These are phyloP conservation scores for Gelatoporia subvermispora DNA, from an alignment of 768 basidiomycete species.

Conservation along the genomic window DNA sequence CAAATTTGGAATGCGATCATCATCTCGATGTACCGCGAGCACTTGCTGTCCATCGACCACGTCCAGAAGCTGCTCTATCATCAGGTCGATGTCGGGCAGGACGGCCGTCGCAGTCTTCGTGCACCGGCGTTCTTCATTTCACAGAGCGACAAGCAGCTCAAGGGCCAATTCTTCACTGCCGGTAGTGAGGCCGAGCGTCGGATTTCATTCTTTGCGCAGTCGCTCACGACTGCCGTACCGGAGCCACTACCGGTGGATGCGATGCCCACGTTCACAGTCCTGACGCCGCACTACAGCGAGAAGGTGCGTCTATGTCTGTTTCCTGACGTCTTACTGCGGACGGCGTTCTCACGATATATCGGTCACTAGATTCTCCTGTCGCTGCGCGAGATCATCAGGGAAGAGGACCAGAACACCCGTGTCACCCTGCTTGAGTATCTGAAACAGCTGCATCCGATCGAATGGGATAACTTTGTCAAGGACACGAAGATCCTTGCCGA, in stretches of 20 bases:
- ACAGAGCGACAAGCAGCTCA: constrained; percentile 82
- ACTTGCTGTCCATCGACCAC: constrained; percentile 96
- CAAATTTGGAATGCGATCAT: constrained; percentile 99
- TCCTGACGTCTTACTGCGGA: not conserved
- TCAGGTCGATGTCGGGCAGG: constrained; percentile 80
- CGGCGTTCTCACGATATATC: constrained; percentile 1
- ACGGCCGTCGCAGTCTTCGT: constrained; percentile 85
- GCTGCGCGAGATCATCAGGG: constrained; percentile 95
- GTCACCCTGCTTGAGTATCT: constrained; percentile 97
- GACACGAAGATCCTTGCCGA: constrained; percentile 99
- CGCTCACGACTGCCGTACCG: constrained; percentile 91
- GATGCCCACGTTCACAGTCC: constrained; percentile 99
- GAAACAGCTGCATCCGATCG: constrained; percentile 95
- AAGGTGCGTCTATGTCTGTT: constrained; percentile 49
- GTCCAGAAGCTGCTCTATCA: constrained; percentile 98
- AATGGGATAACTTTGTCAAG: constrained; percentile 99
- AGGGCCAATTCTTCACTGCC: constrained; percentile 87
- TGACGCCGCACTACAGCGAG: constrained; percentile 98
- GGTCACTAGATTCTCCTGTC: constrained; percentile 77
- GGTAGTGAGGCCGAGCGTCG: constrained; percentile 95
- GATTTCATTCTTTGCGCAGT: constrained; percentile 98
- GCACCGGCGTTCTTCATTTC: constrained; percentile 99
- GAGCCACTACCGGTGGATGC: constrained; percentile 93
- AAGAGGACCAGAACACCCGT: constrained; percentile 95
- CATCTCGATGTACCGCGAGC: constrained; percentile 99